Percentiles rank a stretch among this genome's conserved stretches.
Conservation (phyloP, 768 basidiomycete genomes). For the Mycena galopus region DNA sequence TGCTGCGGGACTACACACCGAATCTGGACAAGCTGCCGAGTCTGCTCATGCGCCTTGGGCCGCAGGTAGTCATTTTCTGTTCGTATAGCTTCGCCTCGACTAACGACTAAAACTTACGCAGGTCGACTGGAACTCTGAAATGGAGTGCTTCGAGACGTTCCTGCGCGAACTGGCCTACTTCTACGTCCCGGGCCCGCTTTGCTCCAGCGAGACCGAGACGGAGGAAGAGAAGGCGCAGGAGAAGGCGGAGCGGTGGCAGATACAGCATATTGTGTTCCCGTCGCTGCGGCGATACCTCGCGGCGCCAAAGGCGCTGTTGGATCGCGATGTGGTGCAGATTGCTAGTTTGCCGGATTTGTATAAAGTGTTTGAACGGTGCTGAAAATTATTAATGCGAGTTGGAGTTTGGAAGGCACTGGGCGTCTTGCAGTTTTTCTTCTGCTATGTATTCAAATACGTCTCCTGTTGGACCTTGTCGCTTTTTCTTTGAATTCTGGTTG, state of each 20-base stretch:
- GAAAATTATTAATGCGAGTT: conserved; percentile 35
- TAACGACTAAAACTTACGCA: conserved; percentile 45
- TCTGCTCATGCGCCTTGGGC: conserved; percentile 91
- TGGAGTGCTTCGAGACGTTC: conserved; percentile 87
- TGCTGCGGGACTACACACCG: conserved; percentile 90
- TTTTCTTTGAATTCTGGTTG: not conserved
- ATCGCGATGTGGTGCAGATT: conserved; percentile 85
- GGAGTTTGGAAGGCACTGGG: no score
- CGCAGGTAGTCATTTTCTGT: no score
- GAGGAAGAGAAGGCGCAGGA: conserved; percentile 57
- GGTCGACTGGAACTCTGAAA: conserved; percentile 92
- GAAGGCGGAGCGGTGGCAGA: conserved; percentile 83
- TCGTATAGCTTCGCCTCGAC: not conserved
- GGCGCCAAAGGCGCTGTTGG: conserved; percentile 75
- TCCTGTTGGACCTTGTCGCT: no score
- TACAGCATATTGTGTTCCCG: conserved; percentile 93
- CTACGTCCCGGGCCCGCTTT: conserved; percentile 77
- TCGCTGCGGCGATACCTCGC: conserved; percentile 82
- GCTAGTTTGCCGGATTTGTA: conserved; percentile 94
- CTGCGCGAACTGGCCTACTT: conserved; percentile 93
- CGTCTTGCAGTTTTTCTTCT: no score
- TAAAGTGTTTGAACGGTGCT: conserved; percentile 95
- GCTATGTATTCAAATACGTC: no score
- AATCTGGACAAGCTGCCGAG: conserved; percentile 91
- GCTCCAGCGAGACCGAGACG: conserved; percentile 37